Evolutionary conservation across 176 grass and related monocot genomes (phyloP).

Genomic region (Elaeis guineensis): DNA sequence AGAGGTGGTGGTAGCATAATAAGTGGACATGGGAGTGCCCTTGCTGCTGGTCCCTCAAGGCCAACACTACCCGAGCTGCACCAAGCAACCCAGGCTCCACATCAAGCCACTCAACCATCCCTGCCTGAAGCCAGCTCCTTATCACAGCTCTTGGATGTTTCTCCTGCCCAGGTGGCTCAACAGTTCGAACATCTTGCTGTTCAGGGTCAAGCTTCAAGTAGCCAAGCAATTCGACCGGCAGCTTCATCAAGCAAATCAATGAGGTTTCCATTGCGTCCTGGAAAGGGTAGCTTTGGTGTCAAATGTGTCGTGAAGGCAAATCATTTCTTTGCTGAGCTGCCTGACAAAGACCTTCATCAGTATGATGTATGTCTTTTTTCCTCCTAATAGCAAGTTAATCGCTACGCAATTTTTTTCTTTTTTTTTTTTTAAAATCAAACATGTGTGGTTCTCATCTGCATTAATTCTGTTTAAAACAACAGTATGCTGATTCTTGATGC

Average conservation of each 20-base stretch:
- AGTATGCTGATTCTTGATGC: no score
- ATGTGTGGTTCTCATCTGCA: no score
- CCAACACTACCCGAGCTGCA: constrained; percentile 91
- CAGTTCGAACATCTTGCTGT: constrained; percentile 58
- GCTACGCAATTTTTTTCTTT: neutral
- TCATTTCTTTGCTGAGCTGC: constrained; percentile 88
- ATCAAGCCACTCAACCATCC: constrained; percentile 39
- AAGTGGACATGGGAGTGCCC: constrained; percentile 43
- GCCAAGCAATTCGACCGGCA: constrained; percentile 48
- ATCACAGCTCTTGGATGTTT: constrained; percentile 60
- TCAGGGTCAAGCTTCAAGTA: constrained; percentile 33
- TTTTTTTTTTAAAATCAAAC: no score
- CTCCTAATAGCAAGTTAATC: neutral
- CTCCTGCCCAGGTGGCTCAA: constrained; percentile 56
- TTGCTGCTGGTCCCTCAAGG: constrained; percentile 38
- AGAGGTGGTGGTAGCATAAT: constrained; percentile 34
- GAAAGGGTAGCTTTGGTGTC: constrained; percentile 70
- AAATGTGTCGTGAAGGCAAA: constrained; percentile 87
- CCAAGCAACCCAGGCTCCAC: constrained; percentile 72
- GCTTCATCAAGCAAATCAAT: constrained; percentile 71
- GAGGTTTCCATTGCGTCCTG: constrained; percentile 74
- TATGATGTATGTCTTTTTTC: constrained; percentile 61
- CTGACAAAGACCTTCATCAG: constrained; percentile 93
- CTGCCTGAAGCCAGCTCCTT: constrained; percentile 46
- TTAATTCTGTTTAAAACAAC: no score